Conservation (phyloP, 2,329 filamentous ascomycete genomes). For the Camillea tinctor region DNA sequence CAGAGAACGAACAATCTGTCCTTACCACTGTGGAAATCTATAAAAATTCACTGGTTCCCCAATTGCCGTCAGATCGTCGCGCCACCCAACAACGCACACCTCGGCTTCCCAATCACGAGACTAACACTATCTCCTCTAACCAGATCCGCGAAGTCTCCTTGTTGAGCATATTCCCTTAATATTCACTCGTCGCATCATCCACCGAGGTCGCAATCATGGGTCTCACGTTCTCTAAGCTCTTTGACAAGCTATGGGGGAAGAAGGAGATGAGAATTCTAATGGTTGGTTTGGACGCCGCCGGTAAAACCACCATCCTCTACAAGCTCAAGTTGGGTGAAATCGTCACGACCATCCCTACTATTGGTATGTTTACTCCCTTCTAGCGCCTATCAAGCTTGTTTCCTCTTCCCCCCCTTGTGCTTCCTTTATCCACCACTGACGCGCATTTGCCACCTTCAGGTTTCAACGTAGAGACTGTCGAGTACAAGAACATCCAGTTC, state of each 20-base stretch:
- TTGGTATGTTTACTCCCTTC: slow-evolving; percentile 63
- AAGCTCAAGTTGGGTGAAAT: slow-evolving; percentile 99
- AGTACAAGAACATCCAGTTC: slow-evolving; percentile 99
- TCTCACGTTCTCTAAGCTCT: slow-evolving; percentile 95
- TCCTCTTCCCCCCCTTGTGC: not conserved
- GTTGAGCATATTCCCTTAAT: slow-evolving; percentile 24
- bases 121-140: slow-evolving; percentile 11
- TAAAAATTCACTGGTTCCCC: slow-evolving; percentile 11
- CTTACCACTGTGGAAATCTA: slow-evolving; percentile 14
- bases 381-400: not conserved
- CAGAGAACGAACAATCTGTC: slow-evolving; percentile 27
- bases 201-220: slow-evolving; percentile 76
- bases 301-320: slow-evolving; percentile 99
- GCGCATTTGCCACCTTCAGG: slow-evolving; percentile 47
- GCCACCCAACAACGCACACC: slow-evolving; percentile 16
- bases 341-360: slow-evolving; percentile 98
- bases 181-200: slow-evolving; percentile 36
- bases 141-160: slow-evolving; percentile 13
- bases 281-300: slow-evolving; percentile 98
- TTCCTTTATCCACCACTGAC: slow-evolving; percentile 18
- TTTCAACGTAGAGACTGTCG: slow-evolving; percentile 99
- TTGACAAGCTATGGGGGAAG: slow-evolving; percentile 96
- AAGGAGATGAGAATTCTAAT: slow-evolving; percentile 99
- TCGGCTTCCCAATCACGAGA: slow-evolving; percentile 14
- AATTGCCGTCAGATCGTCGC: slow-evolving; percentile 21